A percentile compares a stretch with the other conserved stretches of the same genome.
These are phyloP conservation scores for Acanthamoeba triangularis DNA, from an alignment of 208 protist genomes.

Conservation along the genomic window DNA sequence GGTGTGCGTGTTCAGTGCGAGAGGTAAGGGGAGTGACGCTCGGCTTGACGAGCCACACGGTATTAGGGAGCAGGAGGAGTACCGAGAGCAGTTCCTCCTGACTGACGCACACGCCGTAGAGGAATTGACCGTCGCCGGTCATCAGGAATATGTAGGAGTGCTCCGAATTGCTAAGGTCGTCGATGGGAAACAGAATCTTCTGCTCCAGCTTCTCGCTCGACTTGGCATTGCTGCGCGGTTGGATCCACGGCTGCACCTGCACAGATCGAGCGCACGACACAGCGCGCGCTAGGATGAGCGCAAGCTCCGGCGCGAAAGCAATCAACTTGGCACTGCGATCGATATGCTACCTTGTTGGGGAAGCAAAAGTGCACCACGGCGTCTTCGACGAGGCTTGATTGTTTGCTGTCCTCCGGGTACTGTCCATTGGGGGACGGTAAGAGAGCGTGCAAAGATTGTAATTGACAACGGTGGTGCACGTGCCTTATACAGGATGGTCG, in stretches of 20 bases:
- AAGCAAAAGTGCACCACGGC: conserved; percentile 22
- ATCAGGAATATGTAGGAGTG: not conserved
- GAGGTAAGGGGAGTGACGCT: not conserved
- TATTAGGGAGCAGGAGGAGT: not conserved
- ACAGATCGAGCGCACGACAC: not conserved
- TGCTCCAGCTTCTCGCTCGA: conserved; percentile 12
- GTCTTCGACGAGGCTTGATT: not conserved
- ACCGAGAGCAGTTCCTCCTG: conserved; percentile 25
- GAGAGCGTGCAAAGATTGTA: not conserved
- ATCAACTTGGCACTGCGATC: too few relatives aligned
- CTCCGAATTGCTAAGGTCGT: not conserved
- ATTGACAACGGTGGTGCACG: not conserved
- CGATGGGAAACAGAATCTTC: conserved; percentile 18
- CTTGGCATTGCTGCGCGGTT: not conserved
- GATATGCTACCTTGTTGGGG: not conserved
- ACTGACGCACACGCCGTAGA: not conserved
- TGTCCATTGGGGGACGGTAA: not conserved
- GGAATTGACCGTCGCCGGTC: not conserved
- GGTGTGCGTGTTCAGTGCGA: not conserved
- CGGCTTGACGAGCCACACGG: not conserved
- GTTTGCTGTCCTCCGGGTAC: not conserved
- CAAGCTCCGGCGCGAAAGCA: not conserved
- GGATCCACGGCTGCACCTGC: not conserved
- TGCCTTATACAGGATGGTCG: conserved; percentile 27
- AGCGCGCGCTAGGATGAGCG: not conserved